Percentiles rank a stretch among this genome's conserved stretches.
Conservation (phyloP, 805 yeast genomes). For the Candida oleophila region DNA sequence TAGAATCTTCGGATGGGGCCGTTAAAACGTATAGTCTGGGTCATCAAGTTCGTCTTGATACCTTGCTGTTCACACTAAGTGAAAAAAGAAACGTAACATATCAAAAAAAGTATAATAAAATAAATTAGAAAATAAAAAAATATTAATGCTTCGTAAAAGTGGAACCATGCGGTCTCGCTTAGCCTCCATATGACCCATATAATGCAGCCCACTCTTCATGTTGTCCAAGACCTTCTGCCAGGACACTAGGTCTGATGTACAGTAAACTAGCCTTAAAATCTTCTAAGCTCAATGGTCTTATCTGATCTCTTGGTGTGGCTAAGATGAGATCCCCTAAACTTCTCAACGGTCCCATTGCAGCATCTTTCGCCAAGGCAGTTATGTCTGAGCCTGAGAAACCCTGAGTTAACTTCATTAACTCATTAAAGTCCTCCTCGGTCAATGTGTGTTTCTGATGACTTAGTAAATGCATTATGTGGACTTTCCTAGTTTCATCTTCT, state of each 20-base stretch:
- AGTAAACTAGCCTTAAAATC: conserved; percentile 79
- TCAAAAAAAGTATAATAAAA: no score
- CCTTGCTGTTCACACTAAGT: no score
- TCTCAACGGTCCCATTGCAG: conserved; percentile 96
- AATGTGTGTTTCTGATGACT: conserved; percentile 72
- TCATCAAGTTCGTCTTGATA: no score
- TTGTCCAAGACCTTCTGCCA: conserved; percentile 69
- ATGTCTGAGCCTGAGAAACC: conserved; percentile 91
- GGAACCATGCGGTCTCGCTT: conserved; percentile 4
- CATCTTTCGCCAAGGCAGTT: conserved; percentile 91
- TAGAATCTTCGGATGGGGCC: no score
- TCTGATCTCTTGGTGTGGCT: conserved; percentile 65
- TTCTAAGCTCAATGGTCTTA: conserved; percentile 67
- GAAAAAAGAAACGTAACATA: no score
- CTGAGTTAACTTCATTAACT: conserved; percentile 63
- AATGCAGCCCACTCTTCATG: conserved; percentile 88
- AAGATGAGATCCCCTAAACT: conserved; percentile 83
- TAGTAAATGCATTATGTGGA: conserved; percentile 68
- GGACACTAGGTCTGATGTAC: conserved; percentile 85
- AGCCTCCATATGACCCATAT: conserved; percentile 89
- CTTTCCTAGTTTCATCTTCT: conserved; percentile 74
- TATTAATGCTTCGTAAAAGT: no score
- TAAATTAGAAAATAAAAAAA: no score
- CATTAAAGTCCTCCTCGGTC: conserved; percentile 58
- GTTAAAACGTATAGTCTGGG: no score